A percentile compares a stretch with the other conserved stretches of the same genome.
These are phyloP conservation scores for Jackrogersella multiformis DNA, from an alignment of 495 filamentous ascomycete genomes.

Conservation along the genomic window DNA sequence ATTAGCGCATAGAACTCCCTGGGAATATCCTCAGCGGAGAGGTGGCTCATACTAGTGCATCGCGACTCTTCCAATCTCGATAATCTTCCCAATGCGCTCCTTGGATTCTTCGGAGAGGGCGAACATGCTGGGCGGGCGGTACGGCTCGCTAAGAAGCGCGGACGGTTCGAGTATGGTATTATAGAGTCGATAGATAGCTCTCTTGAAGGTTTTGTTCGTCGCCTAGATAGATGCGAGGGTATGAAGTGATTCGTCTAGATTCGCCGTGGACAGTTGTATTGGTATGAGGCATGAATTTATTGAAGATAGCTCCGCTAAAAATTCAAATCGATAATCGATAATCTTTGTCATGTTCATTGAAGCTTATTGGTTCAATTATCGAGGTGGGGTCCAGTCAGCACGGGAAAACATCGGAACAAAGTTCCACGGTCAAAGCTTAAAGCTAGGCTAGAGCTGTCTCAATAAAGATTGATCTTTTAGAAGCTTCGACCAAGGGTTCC, in stretches of 20 bases:
- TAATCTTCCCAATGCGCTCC: constrained; percentile 96
- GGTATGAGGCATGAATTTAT: not conserved
- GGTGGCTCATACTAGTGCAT: constrained; percentile 86
- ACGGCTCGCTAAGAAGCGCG: constrained; percentile 3
- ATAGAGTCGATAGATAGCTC: not conserved
- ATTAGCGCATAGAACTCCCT: constrained; percentile 4
- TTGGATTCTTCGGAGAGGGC: constrained; percentile 97
- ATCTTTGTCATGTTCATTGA: not conserved
- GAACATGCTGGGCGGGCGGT: constrained; percentile 65
- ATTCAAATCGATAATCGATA: constrained; percentile 5
- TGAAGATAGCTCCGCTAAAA: constrained; percentile 11
- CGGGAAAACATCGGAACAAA: constrained; percentile 7
- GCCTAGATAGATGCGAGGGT: not conserved
- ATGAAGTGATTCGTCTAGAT: not conserved
- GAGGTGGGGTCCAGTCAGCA: not conserved
- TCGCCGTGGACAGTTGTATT: not conserved
- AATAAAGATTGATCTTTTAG: constrained; percentile 3
- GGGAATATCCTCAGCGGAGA: not conserved
- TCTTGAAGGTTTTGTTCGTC: not conserved
- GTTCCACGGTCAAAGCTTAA: not conserved
- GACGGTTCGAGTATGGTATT: not conserved
- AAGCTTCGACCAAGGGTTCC: constrained; percentile 16
- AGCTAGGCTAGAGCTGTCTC: not conserved
- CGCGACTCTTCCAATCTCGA: constrained; percentile 93
- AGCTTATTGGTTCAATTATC: constrained; percentile 1